Conservation (phyloP, 177 flowering plant species). For the Vitis hybrid region DNA sequence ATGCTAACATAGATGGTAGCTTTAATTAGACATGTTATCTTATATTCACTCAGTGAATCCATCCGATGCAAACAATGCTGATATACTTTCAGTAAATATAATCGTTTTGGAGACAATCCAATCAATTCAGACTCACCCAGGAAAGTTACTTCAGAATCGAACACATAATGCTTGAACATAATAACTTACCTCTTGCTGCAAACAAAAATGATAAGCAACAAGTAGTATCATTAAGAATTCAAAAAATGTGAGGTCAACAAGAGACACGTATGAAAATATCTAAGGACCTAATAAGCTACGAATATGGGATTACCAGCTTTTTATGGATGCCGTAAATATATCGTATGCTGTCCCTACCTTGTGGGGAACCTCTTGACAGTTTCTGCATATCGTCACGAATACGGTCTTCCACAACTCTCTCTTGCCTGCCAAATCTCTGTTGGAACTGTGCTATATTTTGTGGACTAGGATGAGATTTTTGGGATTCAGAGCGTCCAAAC, state of each 20-base stretch:
- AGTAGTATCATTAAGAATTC: constrained; percentile 27
- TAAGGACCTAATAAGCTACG: constrained; percentile 21
- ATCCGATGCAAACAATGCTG: constrained; percentile 44
- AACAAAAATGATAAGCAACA: constrained; percentile 45
- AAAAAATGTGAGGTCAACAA: neutral
- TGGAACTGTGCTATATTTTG: constrained; percentile 39
- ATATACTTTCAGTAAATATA: constrained; percentile 52
- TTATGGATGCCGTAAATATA: constrained; percentile 36
- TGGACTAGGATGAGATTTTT: constrained; percentile 40
- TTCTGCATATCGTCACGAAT: constrained; percentile 70
- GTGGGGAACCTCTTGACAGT: constrained; percentile 70
- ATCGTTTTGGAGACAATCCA: constrained; percentile 46
- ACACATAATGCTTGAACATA: constrained; percentile 68
- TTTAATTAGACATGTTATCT: constrained; percentile 52
- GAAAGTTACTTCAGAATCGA: constrained; percentile 63
- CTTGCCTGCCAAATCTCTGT: constrained; percentile 55
- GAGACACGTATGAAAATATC: neutral
- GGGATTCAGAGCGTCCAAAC: constrained; percentile 51
- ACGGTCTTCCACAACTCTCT: constrained; percentile 67
- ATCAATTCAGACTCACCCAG: constrained; percentile 55
- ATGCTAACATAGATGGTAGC: constrained; percentile 54
- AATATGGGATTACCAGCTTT: constrained; percentile 46
- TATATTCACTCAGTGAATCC: constrained; percentile 53
- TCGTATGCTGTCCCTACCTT: constrained; percentile 81
- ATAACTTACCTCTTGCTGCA: constrained; percentile 98